Evolutionary conservation across 139 green algal genomes (phyloP).

Genomic region (Chlorella sp.): DNA sequence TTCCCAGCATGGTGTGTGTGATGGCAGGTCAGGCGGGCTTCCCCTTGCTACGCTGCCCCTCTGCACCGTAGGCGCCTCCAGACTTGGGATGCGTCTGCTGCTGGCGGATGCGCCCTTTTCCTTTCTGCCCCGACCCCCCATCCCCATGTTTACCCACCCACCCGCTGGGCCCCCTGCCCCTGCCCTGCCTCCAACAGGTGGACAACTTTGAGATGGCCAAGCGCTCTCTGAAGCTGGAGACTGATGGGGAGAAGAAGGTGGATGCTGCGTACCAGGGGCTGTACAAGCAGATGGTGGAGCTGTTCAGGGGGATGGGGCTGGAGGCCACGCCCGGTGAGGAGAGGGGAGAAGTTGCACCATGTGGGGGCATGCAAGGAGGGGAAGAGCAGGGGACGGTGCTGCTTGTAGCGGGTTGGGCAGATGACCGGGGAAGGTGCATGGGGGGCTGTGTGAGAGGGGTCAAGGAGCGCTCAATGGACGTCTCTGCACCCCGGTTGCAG

Average conservation of each 20-base stretch:
- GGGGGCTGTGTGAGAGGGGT: too few species aligned
- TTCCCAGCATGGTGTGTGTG: too few species aligned
- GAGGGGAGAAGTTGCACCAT: too few species aligned
- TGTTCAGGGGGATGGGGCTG: slow-evolving; percentile 88
- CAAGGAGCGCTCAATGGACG: too few species aligned
- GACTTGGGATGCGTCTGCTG: too few species aligned
- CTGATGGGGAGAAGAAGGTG: slow-evolving; percentile 93
- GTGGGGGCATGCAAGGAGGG: too few species aligned
- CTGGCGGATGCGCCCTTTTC: not conserved
- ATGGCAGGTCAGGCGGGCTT: too few species aligned
- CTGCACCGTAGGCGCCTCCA: too few species aligned
- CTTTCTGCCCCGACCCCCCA: slow-evolving; percentile 38
- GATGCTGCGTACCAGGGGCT: slow-evolving; percentile 90
- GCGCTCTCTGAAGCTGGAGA: slow-evolving; percentile 86
- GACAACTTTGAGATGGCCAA: slow-evolving; percentile 97
- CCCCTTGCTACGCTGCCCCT: not conserved
- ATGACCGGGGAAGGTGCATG: too few species aligned
- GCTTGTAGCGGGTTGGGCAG: too few species aligned
- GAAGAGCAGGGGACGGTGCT: too few species aligned
- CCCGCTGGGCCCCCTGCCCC: slow-evolving; percentile 63
- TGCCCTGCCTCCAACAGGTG: slow-evolving; percentile 58
- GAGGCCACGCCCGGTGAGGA: slow-evolving; percentile 74
- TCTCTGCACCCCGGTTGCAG: too few species aligned
- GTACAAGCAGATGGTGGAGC: slow-evolving; percentile 96
- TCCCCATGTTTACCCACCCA: not conserved